Percentiles rank a stretch among this genome's conserved stretches.
phyloP scores from a whole-genome alignment of 139 green algal species.

The Chlamydomonas sp. region DNA sequence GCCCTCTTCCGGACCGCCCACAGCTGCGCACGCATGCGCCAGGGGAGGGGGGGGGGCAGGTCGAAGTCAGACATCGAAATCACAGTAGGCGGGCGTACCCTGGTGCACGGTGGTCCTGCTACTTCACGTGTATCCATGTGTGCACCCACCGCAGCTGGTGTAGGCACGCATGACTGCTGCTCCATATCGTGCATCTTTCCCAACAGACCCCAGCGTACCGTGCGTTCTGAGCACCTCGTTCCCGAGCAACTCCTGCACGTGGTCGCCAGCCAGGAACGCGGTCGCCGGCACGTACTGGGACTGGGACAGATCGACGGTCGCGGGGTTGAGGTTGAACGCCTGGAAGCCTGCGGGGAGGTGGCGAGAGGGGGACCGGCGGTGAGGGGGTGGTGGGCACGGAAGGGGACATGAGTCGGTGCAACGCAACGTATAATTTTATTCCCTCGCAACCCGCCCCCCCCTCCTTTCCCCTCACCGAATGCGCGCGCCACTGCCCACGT shows the following conservation, averaged over 20 bases:
- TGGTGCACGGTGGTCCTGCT: too few species aligned
- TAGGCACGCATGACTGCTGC: too few species aligned
- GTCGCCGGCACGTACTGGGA: conserved; percentile 20
- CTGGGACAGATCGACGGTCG: not conserved
- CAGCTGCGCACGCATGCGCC: not conserved
- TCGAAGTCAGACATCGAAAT: too few species aligned
- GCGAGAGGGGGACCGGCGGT: too few species aligned
- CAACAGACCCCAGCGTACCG: not conserved
- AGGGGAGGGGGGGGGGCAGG: too few species aligned
- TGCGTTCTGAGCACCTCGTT: not conserved
- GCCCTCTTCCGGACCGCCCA: not conserved
- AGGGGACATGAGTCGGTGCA: too few species aligned
- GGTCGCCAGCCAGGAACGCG: conserved; percentile 21
- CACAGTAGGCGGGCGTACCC: too few species aligned
- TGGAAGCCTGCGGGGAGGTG: conserved; percentile 13
- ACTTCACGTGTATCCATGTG: too few species aligned
- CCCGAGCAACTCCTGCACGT: conserved; percentile 12
- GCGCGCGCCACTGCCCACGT: conserved; percentile 48
- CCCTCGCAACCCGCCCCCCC: too few species aligned
- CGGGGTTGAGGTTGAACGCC: conserved; percentile 26
- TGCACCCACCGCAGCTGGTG: not conserved
- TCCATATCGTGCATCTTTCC: not conserved
- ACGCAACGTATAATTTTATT: too few species aligned
- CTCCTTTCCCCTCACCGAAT: too few species aligned
- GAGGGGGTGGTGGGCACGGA: too few species aligned